A percentile compares a stretch with the other conserved stretches of the same genome.
phyloP scores from a whole-genome alignment of 2,329 filamentous ascomycete species.

The Fusarium citri region DNA sequence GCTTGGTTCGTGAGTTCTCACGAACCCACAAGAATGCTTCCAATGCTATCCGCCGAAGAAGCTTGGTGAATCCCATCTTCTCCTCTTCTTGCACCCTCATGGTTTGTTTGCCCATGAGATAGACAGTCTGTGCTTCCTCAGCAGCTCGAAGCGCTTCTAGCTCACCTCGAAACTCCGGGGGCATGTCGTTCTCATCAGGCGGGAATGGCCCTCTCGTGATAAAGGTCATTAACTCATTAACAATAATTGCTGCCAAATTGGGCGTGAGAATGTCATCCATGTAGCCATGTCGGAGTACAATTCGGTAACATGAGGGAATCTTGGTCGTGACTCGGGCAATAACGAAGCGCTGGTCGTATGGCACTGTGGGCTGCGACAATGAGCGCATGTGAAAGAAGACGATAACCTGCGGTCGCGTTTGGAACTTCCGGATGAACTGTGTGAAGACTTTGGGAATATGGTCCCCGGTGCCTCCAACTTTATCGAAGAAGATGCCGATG shows the following conservation, averaged over 20 bases:
- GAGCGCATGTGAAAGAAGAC: conserved; percentile 80
- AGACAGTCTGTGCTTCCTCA: conserved; percentile 62
- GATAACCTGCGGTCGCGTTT: conserved; percentile 73
- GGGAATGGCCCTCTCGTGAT: conserved; percentile 53
- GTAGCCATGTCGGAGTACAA: conserved; percentile 78
- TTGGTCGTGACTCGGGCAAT: conserved; percentile 55
- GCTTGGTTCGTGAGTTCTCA: conserved; percentile 74
- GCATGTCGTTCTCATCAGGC: conserved; percentile 42
- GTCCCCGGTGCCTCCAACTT: conserved; percentile 73
- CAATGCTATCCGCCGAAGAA: conserved; percentile 61
- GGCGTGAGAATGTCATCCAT: conserved; percentile 76
- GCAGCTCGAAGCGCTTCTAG: conserved; percentile 59
- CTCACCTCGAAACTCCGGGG: conserved; percentile 51
- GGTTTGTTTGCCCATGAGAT: conserved; percentile 71
- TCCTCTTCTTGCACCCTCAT: conserved; percentile 59
- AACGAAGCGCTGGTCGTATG: conserved; percentile 60
- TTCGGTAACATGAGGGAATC: conserved; percentile 73
- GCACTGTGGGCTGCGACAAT: conserved; percentile 67
- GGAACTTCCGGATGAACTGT: conserved; percentile 79
- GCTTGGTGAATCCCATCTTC: conserved; percentile 49
- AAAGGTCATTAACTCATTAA: conserved; percentile 69
- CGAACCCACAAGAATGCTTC: conserved; percentile 71
- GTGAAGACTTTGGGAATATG: conserved; percentile 62
- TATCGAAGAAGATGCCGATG: conserved; percentile 82
- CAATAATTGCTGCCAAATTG: conserved; percentile 66